Percentiles rank a stretch among this genome's conserved stretches.
phyloP scores from a whole-genome alignment of 106 monocot species.

The Vanilla planifolia region DNA sequence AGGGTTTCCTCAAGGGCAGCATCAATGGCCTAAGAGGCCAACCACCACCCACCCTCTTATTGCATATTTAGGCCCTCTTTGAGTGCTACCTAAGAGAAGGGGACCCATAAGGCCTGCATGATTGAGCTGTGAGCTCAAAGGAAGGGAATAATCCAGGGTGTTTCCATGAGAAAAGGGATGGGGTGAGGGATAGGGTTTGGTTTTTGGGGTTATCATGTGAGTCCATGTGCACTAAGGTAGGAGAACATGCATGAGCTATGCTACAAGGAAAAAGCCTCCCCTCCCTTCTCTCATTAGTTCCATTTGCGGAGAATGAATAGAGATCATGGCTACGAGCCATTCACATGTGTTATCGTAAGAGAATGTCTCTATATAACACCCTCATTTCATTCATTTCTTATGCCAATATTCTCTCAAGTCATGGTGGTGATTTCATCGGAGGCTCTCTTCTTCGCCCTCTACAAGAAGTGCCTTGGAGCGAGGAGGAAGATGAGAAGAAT shows the following conservation, averaged over 20 bases:
- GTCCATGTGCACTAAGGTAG: constrained; percentile 7
- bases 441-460: background rate
- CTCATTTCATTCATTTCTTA: background rate
- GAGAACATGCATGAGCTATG: constrained; percentile 14
- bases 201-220: constrained; percentile 9
- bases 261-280: background rate
- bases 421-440: background rate
- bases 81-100: background rate
- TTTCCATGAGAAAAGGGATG: constrained; percentile 7
- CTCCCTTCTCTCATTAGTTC: background rate
- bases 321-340: background rate
- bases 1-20: background rate
- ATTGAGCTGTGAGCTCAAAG: constrained; percentile 1
- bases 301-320: background rate
- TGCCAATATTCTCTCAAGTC: background rate
- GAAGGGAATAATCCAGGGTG: constrained; percentile 18
- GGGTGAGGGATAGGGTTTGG: constrained; percentile 8
- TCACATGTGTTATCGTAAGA: background rate
- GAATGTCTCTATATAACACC: background rate
- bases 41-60: background rate
- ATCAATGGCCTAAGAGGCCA: background rate
- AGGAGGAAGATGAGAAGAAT: background rate
- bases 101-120: background rate
- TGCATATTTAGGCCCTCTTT: background rate
- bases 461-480: background rate